Conservation (phyloP, 768 basidiomycete genomes). For the Pleurotus ostreatus region DNA sequence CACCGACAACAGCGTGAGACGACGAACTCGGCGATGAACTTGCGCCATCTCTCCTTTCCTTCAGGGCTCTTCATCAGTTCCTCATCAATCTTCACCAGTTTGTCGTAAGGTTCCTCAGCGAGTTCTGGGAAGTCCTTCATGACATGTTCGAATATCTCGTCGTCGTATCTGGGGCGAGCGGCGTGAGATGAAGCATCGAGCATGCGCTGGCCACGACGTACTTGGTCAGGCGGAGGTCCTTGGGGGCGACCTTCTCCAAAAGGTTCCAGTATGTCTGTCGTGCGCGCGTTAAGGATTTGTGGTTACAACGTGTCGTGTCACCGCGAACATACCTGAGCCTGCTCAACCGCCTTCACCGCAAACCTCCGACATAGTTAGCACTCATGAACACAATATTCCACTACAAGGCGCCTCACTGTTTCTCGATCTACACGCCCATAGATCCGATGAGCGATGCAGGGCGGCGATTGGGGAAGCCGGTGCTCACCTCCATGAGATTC, state of each 20-base stretch:
- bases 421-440: conserved; percentile 70
- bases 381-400: no score
- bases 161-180: conserved; percentile 59
- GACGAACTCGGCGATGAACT: conserved; percentile 70
- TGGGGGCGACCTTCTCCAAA: conserved; percentile 74
- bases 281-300: neutral
- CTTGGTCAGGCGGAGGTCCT: conserved; percentile 79
- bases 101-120: conserved; percentile 40
- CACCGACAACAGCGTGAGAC: neutral
- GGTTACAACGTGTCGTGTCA: no score
- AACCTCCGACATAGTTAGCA: conserved; percentile 37
- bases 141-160: conserved; percentile 84
- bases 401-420: conserved; percentile 66
- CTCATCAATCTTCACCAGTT: conserved; percentile 68
- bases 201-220: conserved; percentile 27
- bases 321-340: conserved; percentile 69
- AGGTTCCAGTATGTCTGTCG: conserved; percentile 92
- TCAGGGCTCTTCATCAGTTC: conserved; percentile 86
- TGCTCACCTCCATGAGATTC: conserved; percentile 79
- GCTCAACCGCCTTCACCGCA: conserved; percentile 94
- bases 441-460: neutral
- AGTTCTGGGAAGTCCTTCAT: conserved; percentile 81
- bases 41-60: conserved; percentile 89
- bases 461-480: no score
- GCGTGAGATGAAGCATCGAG: conserved; percentile 1